phyloP scores from a whole-genome alignment of 768 basidiomycete species.

The Auricularia auricula-judae region DNA sequence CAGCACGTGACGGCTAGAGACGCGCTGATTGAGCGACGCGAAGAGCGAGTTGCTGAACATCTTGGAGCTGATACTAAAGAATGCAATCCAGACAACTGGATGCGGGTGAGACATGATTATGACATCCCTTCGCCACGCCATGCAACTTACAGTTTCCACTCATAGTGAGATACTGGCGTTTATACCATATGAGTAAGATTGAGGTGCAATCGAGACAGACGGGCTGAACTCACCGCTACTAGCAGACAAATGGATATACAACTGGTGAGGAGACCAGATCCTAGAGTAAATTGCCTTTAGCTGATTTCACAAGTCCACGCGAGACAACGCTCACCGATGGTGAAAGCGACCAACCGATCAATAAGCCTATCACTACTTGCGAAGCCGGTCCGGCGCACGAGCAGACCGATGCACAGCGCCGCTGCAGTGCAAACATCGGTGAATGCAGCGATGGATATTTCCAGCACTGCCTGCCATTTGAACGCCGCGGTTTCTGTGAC shows the following conservation, averaged over 20 bases:
- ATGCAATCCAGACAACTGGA: background rate
- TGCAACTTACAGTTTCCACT: background rate
- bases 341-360: background rate
- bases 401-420: background rate
- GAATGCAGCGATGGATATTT: background rate
- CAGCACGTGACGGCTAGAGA: background rate
- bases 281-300: background rate
- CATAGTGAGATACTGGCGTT: background rate
- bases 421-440: background rate
- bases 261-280: background rate
- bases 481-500: background rate
- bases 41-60: background rate
- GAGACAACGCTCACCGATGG: background rate
- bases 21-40: background rate
- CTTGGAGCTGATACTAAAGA: background rate
- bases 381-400: background rate
- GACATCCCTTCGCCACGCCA: too few species aligned
- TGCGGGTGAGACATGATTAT: too few species aligned
- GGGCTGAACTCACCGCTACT: background rate
- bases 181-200: background rate
- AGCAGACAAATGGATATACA: background rate
- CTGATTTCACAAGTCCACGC: background rate
- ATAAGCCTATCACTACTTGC: background rate
- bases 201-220: background rate
- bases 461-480: background rate